Conservation (phyloP, 768 basidiomycete species). For the Erythrobasidium yunnanense region DNA sequence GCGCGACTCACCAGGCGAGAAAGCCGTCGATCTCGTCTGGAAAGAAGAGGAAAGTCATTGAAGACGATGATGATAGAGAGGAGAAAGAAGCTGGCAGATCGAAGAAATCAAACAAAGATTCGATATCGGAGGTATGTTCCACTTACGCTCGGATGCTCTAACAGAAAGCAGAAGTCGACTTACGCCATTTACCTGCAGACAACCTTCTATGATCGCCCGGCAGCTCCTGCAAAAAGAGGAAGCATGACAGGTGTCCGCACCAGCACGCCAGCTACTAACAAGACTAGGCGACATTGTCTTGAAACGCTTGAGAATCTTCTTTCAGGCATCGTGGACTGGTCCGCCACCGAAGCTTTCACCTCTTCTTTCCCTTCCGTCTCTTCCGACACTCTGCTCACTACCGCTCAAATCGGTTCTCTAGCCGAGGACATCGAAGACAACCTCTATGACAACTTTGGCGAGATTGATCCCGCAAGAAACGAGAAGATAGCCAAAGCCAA, state of each 20-base stretch:
- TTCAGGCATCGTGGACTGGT: conserved; percentile 31
- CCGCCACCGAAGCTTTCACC: neutral
- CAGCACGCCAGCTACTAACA: neutral
- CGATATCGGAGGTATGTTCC: too few species aligned
- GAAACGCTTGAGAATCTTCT: conserved; percentile 32
- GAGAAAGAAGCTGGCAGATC: conserved; percentile 14
- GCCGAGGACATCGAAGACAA: conserved; percentile 63
- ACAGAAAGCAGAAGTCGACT: too few species aligned
- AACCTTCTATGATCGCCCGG: neutral
- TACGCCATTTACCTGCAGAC: neutral
- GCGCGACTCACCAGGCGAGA: neutral
- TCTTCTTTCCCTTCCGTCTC: conserved; percentile 16
- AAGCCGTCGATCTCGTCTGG: neutral
- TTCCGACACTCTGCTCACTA: neutral
- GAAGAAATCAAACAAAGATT: neutral
- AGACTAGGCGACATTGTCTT: conserved; percentile 31
- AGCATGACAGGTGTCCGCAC: neutral
- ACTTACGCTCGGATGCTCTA: too few species aligned
- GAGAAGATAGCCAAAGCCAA: conserved; percentile 47
- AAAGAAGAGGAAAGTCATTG: conserved; percentile 49
- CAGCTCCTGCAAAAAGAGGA: neutral
- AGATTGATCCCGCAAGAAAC: conserved; percentile 50
- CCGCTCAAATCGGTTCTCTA: conserved; percentile 21
- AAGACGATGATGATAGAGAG: conserved; percentile 52
- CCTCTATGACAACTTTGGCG: conserved; percentile 63